Conservation (phyloP, 1,284 basidiomycete genomes). For the Trichosporon inkin region DNA sequence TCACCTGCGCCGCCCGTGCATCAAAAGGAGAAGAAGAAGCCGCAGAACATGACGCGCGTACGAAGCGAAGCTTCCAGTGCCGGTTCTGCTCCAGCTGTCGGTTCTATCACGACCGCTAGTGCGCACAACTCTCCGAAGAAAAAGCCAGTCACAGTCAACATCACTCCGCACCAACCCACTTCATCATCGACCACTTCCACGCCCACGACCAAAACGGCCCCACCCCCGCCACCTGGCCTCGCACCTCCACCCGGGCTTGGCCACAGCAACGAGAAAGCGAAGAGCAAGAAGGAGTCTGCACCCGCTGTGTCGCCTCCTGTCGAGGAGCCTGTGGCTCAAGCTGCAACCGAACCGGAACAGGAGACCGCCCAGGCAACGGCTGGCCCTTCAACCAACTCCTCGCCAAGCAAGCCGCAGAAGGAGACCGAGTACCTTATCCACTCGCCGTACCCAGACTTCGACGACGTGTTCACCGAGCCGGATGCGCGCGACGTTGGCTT, state of each 20-base stretch:
- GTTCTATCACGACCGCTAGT: conserved; percentile 24
- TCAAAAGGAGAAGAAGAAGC: conserved; percentile 24
- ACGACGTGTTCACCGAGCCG: conserved; percentile 53
- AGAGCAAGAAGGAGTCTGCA: neutral
- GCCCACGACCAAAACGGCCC: conserved; percentile 56
- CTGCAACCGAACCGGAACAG: conserved; percentile 9
- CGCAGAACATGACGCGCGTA: conserved; percentile 33
- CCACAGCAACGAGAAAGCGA: neutral
- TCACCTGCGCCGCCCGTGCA: conserved; percentile 57
- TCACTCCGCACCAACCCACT: conserved; percentile 2
- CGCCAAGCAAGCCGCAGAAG: conserved; percentile 18
- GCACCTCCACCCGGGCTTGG: conserved; percentile 22
- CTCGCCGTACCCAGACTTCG: conserved; percentile 85
- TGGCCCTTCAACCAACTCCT: conserved; percentile 37
- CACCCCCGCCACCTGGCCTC: conserved; percentile 49
- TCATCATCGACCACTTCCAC: conserved; percentile 5
- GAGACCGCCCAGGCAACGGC: conserved; percentile 36
- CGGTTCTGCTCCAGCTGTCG: conserved; percentile 16
- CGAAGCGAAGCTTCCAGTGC: conserved; percentile 37
- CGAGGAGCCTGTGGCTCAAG: neutral
- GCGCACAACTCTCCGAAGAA: conserved; percentile 42
- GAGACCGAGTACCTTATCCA: conserved; percentile 49
- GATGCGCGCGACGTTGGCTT: conserved; percentile 37
- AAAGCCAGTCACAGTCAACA: conserved; percentile 25
- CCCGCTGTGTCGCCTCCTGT: neutral